Evolutionary conservation across 139 green algal species (phyloP), one percentile per base, ranked within the genome.

Genomic region (Micractinium conductrix): DNA sequence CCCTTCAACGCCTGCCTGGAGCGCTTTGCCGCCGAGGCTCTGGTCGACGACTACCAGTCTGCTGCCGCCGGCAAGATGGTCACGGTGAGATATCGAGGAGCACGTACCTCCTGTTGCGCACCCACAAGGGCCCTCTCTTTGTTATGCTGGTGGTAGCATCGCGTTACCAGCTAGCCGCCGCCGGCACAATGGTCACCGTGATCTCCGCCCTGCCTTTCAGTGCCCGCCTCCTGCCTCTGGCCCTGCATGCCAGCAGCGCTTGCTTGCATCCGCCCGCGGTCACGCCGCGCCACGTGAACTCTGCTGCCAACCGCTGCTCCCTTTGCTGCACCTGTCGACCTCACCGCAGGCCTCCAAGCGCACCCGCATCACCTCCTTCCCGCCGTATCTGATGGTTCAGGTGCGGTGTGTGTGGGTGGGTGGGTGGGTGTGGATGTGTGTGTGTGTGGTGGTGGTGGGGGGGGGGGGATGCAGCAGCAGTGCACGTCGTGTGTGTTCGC

Each of bases 1-100:
- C 95, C 96, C 0, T 96, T 99, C 50, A 63, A 74, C 2, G 93
- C 95, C 4, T 99, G 97, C 90, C 72, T 99, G 42, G 88, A 92
- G 38, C 45, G 74, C 26, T 98, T 94, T 65, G 88, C 79, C 5
- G 92, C 63, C 4, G 83, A 89, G 7, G 92, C 91, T 50, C 65
- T 89, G 35, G 76, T 99, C 24, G 91, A 94, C 3, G 96, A 96
- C 85, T 99, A 98, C 84, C 89, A 91, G 71, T 96, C 90, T 60
- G 89, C 93, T 2, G 93, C 91, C 4, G 81, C 93, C n/a, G 89
- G 91, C n/a, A 79, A 79, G 71, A 91, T 94, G 45, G 90, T 85
- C 33, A 74, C 45, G 82, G 82, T 86, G 40, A 35, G 81, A n/a
- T n/a, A n/a, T n/a, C n/a, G n/a, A n/a, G n/a, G n/a, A n/a, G n/a